Conservation (phyloP, 2,329 filamentous ascomycete species). For the Alternaria alternata region DNA sequence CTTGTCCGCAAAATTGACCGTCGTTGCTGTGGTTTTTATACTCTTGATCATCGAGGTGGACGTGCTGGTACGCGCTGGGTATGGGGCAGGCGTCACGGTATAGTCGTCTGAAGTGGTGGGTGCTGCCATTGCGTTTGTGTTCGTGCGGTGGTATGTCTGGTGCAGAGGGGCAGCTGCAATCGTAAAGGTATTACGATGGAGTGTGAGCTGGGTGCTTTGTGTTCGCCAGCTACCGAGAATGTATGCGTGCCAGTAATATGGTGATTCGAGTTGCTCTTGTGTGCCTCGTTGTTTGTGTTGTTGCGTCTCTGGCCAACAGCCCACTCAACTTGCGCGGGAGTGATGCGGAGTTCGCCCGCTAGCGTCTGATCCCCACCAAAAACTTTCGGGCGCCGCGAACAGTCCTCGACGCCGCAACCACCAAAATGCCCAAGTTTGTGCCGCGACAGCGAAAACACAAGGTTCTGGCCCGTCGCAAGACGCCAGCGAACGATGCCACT, state of each 20-base stretch:
- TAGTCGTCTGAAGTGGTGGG: conserved; percentile 24
- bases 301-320: neutral
- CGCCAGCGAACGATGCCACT: conserved; percentile 49
- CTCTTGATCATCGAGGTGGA: conserved; percentile 69
- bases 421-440: conserved; percentile 52
- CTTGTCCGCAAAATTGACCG: conserved; percentile 83
- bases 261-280: neutral
- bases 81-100: conserved; percentile 58
- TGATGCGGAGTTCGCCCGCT: conserved; percentile 25
- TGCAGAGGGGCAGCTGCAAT: neutral
- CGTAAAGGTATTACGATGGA: neutral
- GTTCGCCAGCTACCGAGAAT: neutral
- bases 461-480: conserved; percentile 69
- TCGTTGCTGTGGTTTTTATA: conserved; percentile 74
- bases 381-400: conserved; percentile 38
- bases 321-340: conserved; percentile 21
- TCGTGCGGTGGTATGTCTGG: neutral
- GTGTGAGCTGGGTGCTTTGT: neutral
- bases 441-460: conserved; percentile 68
- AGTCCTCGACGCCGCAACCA: conserved; percentile 17
- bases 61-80: conserved; percentile 70
- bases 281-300: neutral
- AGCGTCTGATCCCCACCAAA: conserved; percentile 44
- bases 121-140: conserved; percentile 19
- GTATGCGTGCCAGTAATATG: neutral